Evolutionary conservation across 495 filamentous ascomycete species (phyloP).

Genomic region (Hypomontagnella monticulosa): DNA sequence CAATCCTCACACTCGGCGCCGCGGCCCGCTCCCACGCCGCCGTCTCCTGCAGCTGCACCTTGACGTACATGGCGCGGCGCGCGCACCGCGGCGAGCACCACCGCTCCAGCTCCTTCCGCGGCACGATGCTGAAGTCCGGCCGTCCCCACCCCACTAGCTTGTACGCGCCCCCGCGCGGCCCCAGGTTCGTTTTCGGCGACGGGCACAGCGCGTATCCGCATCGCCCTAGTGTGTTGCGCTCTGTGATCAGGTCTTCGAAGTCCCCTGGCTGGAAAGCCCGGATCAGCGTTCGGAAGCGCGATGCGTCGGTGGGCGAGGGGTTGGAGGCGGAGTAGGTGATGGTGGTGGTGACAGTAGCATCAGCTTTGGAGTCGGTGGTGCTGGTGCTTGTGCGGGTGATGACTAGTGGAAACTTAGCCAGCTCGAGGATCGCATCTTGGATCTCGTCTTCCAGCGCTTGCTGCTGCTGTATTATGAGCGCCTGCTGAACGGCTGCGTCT

Average conservation of each 20-base stretch:
- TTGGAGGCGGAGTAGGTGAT: slow-evolving; percentile 62
- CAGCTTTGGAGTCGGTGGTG: background rate
- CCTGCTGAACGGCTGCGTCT: slow-evolving; percentile 79
- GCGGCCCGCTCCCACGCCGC: slow-evolving; percentile 76
- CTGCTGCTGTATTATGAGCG: slow-evolving; percentile 77
- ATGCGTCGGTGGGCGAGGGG: slow-evolving; percentile 66
- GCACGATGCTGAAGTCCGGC: slow-evolving; percentile 62
- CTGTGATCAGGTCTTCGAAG: slow-evolving; percentile 85
- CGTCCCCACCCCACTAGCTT: slow-evolving; percentile 58
- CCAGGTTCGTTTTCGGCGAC: slow-evolving; percentile 56
- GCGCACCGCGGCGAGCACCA: slow-evolving; percentile 90
- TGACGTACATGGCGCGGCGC: slow-evolving; percentile 79
- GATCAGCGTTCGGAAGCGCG: slow-evolving; percentile 66
- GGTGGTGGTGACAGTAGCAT: background rate
- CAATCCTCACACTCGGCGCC: slow-evolving; percentile 50
- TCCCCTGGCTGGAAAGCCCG: slow-evolving; percentile 81
- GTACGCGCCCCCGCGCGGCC: slow-evolving; percentile 55
- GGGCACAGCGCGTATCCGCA: slow-evolving; percentile 89
- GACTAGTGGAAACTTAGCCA: slow-evolving; percentile 73
- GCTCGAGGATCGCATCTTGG: slow-evolving; percentile 69
- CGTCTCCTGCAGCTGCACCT: slow-evolving; percentile 81
- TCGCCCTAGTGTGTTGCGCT: slow-evolving; percentile 78
- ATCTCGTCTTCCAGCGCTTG: slow-evolving; percentile 72
- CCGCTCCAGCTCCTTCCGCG: slow-evolving; percentile 75
- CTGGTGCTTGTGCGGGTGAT: no score